A percentile compares a stretch with the other conserved stretches of the same genome.
phyloP scores from a whole-genome alignment of 768 basidiomycete species.

The Kwoniella shandongensis region DNA sequence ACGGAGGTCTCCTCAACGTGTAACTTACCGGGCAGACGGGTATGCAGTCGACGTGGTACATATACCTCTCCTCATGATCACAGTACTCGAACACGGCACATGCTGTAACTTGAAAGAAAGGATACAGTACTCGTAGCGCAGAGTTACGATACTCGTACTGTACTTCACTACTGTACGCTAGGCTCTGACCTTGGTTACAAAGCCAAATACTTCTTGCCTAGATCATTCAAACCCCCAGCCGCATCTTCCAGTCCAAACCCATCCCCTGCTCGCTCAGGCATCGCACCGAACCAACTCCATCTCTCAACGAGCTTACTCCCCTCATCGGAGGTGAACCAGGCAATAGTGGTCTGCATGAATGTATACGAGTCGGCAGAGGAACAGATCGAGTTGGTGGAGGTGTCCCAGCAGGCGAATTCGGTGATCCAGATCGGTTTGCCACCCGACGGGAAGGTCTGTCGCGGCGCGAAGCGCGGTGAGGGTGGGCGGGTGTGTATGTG shows the following conservation, averaged over 20 bases:
- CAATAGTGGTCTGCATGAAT: slow-evolving; percentile 40
- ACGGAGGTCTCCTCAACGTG: no score
- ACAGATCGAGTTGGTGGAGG: slow-evolving; percentile 24
- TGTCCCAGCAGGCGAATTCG: slow-evolving; percentile 37
- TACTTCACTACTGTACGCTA: no score
- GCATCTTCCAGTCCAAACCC: slow-evolving; percentile 30
- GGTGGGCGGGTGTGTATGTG: no score
- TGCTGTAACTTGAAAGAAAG: no score
- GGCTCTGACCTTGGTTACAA: no score
- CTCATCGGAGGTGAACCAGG: slow-evolving; percentile 30
- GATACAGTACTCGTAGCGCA: no score
- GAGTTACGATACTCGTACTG: no score
- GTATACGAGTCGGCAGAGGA: slow-evolving; percentile 21
- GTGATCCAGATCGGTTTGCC: slow-evolving; percentile 38
- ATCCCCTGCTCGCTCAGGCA: slow-evolving; percentile 17
- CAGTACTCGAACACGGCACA: no score
- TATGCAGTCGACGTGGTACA: no score
- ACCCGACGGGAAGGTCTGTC: slow-evolving; percentile 14
- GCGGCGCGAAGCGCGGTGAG: no score
- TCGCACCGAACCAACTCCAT: slow-evolving; percentile 46
- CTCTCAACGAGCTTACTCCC: slow-evolving; percentile 29
- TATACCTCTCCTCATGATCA: no score
- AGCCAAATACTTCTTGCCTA: slow-evolving; percentile 30
- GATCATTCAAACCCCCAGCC: slow-evolving; percentile 26
- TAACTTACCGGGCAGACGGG: no score